Percentiles rank a stretch among this genome's conserved stretches.
phyloP scores from a whole-genome alignment of 1,284 basidiomycete genomes.

The Tilletia caries region DNA sequence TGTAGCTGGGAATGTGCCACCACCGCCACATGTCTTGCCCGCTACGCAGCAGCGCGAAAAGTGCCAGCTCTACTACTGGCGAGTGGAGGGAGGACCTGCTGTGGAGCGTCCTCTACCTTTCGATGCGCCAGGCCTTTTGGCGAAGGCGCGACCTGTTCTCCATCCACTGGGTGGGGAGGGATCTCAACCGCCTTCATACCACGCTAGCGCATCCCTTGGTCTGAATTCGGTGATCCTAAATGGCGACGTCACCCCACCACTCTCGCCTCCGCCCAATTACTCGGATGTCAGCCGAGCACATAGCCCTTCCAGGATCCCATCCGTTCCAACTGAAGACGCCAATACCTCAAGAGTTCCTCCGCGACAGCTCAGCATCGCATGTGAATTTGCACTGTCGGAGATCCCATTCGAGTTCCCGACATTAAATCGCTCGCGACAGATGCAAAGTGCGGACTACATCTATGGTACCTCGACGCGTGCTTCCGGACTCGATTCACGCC shows the following conservation, averaged over 20 bases:
- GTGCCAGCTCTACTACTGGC: conserved; percentile 58
- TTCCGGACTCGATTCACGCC: conserved; percentile 56
- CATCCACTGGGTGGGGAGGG: neutral
- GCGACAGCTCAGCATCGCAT: conserved; percentile 39
- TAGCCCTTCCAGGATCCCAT: too few relatives aligned
- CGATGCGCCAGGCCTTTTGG: neutral
- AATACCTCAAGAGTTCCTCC: too few relatives aligned
- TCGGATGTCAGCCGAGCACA: neutral
- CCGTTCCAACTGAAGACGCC: too few relatives aligned
- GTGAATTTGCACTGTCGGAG: conserved; percentile 57
- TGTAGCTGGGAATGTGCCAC: conserved; percentile 56
- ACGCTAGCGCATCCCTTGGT: neutral
- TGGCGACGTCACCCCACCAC: neutral
- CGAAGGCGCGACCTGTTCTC: neutral
- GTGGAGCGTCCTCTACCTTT: neutral
- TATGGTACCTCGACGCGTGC: conserved; percentile 51
- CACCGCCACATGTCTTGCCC: conserved; percentile 48
- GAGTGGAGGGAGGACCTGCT: conserved; percentile 43
- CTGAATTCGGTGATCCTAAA: neutral
- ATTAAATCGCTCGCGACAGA: conserved; percentile 52
- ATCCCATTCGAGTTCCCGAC: conserved; percentile 60
- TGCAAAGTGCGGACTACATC: conserved; percentile 55
- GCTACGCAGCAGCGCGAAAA: conserved; percentile 54
- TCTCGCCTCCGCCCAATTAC: neutral
- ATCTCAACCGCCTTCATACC: neutral